These are phyloP conservation scores for Eimeria praecox DNA, from an alignment of 169 alveolate species.

Conservation along the genomic window DNA sequence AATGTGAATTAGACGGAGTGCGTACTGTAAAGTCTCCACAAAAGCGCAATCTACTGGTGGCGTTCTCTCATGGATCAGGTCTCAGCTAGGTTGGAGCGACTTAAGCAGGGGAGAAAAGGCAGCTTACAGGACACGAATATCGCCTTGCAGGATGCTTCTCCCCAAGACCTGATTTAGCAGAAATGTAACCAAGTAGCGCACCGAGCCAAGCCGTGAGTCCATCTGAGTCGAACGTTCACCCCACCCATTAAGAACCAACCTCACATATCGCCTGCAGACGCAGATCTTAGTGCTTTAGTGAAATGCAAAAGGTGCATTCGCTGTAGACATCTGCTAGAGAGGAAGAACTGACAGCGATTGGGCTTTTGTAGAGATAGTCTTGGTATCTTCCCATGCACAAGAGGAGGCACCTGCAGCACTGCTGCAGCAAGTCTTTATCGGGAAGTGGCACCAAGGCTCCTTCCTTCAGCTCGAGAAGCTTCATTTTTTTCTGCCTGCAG, in stretches of 20 bases:
- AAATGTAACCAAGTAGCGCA: conserved; percentile 73
- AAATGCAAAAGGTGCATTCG: not conserved
- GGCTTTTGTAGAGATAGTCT: conserved; percentile 51
- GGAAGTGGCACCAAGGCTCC: conserved; percentile 57
- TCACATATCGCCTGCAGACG: not conserved
- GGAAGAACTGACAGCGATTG: conserved; percentile 40
- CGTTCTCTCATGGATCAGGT: not conserved
- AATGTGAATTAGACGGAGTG: not conserved
- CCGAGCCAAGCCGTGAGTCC: conserved; percentile 68
- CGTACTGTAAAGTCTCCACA: not conserved
- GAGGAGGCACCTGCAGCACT: conserved; percentile 67
- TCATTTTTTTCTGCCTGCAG: conserved; percentile 7
- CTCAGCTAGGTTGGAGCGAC: not conserved
- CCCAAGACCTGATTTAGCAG: conserved; percentile 69
- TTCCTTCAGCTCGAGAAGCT: not conserved
- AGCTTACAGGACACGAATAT: conserved; percentile 60
- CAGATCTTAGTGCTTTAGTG: not conserved
- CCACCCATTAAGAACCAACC: not conserved
- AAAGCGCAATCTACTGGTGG: not conserved
- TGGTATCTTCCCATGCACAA: conserved; percentile 74
- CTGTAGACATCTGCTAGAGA: not conserved
- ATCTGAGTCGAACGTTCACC: conserved; percentile 46
- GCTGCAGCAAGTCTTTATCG: conserved; percentile 46
- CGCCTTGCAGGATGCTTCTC: conserved; percentile 62
- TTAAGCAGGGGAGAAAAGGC: not conserved